Evolutionary conservation across 768 basidiomycete species (phyloP).

Genomic region (Lyophyllum semitale): DNA sequence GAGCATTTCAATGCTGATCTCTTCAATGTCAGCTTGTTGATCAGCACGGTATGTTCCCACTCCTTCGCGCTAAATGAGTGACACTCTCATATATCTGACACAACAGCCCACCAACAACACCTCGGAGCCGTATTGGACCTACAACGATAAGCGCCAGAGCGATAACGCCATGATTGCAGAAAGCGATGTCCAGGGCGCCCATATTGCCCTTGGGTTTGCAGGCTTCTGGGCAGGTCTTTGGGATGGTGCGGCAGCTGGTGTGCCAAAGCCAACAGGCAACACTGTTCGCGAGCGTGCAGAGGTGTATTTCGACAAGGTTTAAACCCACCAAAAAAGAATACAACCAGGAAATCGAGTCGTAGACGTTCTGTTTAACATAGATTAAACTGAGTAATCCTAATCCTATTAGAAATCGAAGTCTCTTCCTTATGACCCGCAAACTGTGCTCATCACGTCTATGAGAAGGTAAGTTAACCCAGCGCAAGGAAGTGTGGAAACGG

Average conservation of each 20-base stretch:
- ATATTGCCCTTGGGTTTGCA: slow-evolving; percentile 20
- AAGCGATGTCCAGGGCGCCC: slow-evolving; percentile 4
- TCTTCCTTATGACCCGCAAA: no score
- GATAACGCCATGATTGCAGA: slow-evolving; percentile 16
- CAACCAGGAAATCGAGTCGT: not conserved
- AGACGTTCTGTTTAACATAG: no score
- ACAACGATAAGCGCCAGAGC: slow-evolving; percentile 2
- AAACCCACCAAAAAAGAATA: not conserved
- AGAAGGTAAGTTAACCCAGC: no score
- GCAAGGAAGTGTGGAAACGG: no score
- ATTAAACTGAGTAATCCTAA: no score
- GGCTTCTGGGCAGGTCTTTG: slow-evolving; percentile 20
- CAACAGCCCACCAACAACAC: slow-evolving; percentile 10
- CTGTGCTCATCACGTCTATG: no score
- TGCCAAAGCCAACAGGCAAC: slow-evolving; percentile 15
- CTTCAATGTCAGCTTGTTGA: slow-evolving; percentile 16
- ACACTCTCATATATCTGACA: not conserved
- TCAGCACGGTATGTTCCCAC: slow-evolving; percentile 13
- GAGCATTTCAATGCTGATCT: slow-evolving; percentile 19
- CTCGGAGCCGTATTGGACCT: slow-evolving; percentile 18
- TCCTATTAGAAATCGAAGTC: not conserved
- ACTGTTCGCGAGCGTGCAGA: slow-evolving; percentile 25
- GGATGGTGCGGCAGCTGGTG: slow-evolving; percentile 20
- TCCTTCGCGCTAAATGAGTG: not conserved
- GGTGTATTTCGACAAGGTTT: slow-evolving; percentile 23